Base-by-base conservation (phyloP, 129 eudicot species). In the Artemisia annua region DNA sequence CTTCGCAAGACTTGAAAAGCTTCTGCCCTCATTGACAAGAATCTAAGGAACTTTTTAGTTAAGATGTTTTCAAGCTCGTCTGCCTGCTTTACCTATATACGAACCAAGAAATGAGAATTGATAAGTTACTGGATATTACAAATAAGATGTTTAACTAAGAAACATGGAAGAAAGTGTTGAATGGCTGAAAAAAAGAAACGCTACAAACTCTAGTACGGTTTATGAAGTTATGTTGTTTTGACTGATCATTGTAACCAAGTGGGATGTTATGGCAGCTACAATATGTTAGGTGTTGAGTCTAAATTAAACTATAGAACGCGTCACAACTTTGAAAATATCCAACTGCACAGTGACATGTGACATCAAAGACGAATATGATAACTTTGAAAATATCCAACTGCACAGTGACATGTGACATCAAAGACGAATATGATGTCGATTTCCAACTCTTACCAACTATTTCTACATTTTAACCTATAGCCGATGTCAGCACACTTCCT, bases 11-110 rank as follows among this genome's bases (percentile, higher is more conserved):
- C 98, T 75, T 94, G 89, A 83, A 90, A 94, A 63, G 98, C 98
- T 85, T 94, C 96, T 11, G 97, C 98, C 81, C 98, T 86, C 98
- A 94, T 94, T 7, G 98, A 90, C 78, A 94, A 85, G 85, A 94
- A 94, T 72, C 98, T 78, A 68, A 94, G 98, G 51, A 94, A 94
- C 67, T 94, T 94, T 75, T 94, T 94, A 6, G 98, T 82, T 63
- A 94, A 72, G 55, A 94, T 94, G 83, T 94, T 94, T 79, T 94
- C 98, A 75, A 94, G 98, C 82, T 94, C 98, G 67, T 94, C 98
- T 58, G 98, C 85, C 83, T 94, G 98, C 85, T 88, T 94, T 66
- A 94, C 98, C 98, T 90, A 64, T 62, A 46, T 11, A 68, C 12
- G 7, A 15, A 80, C 66, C 15, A 50, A 10, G 66, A 32, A 48